Base-by-base conservation (phyloP, 768 basidiomycete genomes). In the Coprinopsis sp. region DNA sequence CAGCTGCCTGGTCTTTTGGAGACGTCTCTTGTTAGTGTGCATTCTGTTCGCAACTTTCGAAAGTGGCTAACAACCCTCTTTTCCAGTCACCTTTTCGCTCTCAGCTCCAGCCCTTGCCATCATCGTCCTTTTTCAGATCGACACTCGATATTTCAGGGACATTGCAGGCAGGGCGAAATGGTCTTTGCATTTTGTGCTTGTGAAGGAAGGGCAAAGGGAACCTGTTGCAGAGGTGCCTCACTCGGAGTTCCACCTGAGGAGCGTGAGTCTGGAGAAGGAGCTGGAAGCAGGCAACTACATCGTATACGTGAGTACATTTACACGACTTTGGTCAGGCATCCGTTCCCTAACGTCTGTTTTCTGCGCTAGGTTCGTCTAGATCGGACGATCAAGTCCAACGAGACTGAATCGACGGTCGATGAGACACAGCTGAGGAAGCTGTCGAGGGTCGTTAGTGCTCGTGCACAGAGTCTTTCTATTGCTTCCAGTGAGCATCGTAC, bases 131-230 rank as follows among this genome's bases (percentile, higher is more conserved):
- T 69, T 73, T 13, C 68, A 71, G 50, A 53, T 72, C 31, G 73
- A 77, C 53, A 47, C 55, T 1, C 65, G 76, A 8, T 77, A 71
- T 58, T 76, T 71, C 54, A 54, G 54, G 14, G 66, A 66, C 28
- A 57, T 77, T 24, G 54, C 64, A 0, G 70, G 71, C 6, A 56
- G 52, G 18, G 61, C 60, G 14, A 42, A 51, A 13, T 72, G 68
- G 66, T 62, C 58, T 23, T 59, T 77, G 27, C 74, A 78, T 30
- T 77, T 78, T 47, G 58, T 64, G 13, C 53, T 78, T 0, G 71
- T 66, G 55, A 72, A 70, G 47, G 56, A 67, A 46, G 73, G 69
- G 0, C 56, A 61, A 19, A 57, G 54, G 7, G 58, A 64, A 12
- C 44, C 58, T 2, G 48, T 60, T 22, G 63, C 61, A 4, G 58